These are phyloP conservation scores for Pinguiococcus pyrenoidosus DNA, from an alignment of 108 stramenopile species.

Conservation along the genomic window DNA sequence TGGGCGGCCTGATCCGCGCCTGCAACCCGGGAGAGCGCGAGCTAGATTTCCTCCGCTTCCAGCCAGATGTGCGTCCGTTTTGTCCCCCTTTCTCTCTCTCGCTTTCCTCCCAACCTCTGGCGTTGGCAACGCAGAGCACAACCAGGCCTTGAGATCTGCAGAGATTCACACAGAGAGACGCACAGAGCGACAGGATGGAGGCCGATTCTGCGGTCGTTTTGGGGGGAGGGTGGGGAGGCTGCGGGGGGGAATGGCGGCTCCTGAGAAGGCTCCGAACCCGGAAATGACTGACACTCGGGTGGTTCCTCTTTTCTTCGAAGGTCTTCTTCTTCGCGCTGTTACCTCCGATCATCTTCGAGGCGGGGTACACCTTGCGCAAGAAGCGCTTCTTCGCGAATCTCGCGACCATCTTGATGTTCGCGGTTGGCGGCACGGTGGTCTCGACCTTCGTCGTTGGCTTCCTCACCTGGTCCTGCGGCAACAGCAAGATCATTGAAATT, in stretches of 20 bases:
- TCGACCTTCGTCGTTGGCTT: constrained; percentile 83
- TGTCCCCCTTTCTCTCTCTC: too few species aligned
- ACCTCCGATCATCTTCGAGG: constrained; percentile 96
- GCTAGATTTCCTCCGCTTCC: constrained; percentile 31
- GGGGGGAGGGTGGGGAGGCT: too few species aligned
- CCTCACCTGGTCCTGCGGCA: constrained; percentile 59
- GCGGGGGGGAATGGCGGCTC: too few species aligned
- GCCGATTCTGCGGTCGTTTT: too few species aligned
- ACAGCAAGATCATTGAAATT: too few species aligned
- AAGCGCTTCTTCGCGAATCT: constrained; percentile 78
- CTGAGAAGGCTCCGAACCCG: too few species aligned
- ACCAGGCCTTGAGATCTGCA: too few species aligned
- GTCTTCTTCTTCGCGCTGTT: constrained; percentile 88
- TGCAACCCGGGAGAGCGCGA: constrained; percentile 28
- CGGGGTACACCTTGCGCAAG: constrained; percentile 71
- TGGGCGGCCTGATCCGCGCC: constrained; percentile 30
- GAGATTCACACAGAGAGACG: too few species aligned
- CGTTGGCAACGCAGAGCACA: too few species aligned
- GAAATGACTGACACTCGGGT: too few species aligned
- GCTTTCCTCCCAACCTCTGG: too few species aligned
- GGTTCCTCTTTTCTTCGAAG: constrained; percentile 49
- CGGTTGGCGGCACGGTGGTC: constrained; percentile 80
- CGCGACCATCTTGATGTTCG: constrained; percentile 73
- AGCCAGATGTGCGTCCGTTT: constrained; percentile 7
- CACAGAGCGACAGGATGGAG: too few species aligned